phyloP scores from a whole-genome alignment of 1,139 yeast genomes.

The Scheffersomyces segobiensis region DNA sequence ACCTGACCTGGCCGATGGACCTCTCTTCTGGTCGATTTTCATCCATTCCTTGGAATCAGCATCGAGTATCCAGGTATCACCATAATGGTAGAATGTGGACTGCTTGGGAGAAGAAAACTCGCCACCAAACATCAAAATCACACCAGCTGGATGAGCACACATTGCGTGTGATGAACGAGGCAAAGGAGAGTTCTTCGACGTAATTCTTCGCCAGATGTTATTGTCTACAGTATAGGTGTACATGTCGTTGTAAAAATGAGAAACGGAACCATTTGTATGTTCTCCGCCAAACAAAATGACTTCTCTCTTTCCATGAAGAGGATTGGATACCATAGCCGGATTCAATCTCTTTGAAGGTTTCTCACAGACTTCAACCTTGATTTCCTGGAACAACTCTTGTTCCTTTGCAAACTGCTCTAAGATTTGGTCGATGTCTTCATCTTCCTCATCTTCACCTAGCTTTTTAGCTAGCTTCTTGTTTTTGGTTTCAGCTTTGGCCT shows the following conservation, averaged over 20 bases:
- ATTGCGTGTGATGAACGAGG: conserved; percentile 94
- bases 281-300: conserved; percentile 91
- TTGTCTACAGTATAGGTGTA: conserved; percentile 73
- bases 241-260: conserved; percentile 79
- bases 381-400: conserved; percentile 76
- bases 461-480: conserved; percentile 76
- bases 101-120: conserved; percentile 97
- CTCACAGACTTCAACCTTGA: conserved; percentile 55
- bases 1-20: conserved; percentile 89
- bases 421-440: conserved; percentile 83
- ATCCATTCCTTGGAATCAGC: conserved; percentile 86
- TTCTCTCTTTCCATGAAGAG: conserved; percentile 75
- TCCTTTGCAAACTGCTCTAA: conserved; percentile 75
- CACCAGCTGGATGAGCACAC: conserved; percentile 91
- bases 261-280: conserved; percentile 51
- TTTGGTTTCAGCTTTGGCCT: conserved; percentile 70
- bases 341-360: conserved; percentile 73
- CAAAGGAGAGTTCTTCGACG: conserved; percentile 85
- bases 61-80: conserved; percentile 94
- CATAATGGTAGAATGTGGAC: conserved; percentile 92
- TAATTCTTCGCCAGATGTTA: conserved; percentile 75
- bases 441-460: conserved; percentile 76
- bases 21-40: conserved; percentile 71
- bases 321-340: conserved; percentile 74
- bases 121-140: conserved; percentile 87